These are phyloP conservation scores for Cucurbita maxima DNA, from an alignment of 306 rosid species.

Conservation along the genomic window DNA sequence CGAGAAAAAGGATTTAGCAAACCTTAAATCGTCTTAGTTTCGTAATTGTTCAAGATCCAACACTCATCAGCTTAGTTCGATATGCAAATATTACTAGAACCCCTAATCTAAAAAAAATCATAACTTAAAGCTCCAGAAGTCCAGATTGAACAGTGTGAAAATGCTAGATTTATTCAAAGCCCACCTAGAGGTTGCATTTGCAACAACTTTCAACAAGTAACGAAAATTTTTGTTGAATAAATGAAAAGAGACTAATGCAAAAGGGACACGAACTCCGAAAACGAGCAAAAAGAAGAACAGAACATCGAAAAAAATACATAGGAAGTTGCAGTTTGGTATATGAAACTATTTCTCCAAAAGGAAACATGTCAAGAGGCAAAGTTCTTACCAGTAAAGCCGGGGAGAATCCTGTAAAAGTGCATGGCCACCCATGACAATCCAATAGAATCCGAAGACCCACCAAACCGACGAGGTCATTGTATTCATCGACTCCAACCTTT, in stretches of 20 bases:
- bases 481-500: conserved; percentile 51
- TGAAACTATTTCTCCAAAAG: not conserved
- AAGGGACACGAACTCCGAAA: too few species aligned
- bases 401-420: conserved; percentile 69
- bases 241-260: too few species aligned
- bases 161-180: not conserved
- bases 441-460: conserved; percentile 83
- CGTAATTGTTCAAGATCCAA: not conserved
- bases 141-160: not conserved
- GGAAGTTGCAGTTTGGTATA: not conserved
- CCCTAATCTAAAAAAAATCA: not conserved
- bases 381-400: conserved; percentile 57
- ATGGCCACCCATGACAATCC: conserved; percentile 78
- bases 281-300: too few species aligned
- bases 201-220: not conserved
- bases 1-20: not conserved
- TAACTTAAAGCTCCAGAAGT: not conserved
- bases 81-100: not conserved
- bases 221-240: too few species aligned
- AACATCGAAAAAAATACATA: too few species aligned
- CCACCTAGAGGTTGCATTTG: not conserved
- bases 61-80: not conserved
- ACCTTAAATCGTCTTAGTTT: not conserved
- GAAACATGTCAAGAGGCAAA: not conserved
- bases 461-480: conserved; percentile 54